phyloP scores from a whole-genome alignment of 139 green algal species.

The Choricystis sp. region DNA sequence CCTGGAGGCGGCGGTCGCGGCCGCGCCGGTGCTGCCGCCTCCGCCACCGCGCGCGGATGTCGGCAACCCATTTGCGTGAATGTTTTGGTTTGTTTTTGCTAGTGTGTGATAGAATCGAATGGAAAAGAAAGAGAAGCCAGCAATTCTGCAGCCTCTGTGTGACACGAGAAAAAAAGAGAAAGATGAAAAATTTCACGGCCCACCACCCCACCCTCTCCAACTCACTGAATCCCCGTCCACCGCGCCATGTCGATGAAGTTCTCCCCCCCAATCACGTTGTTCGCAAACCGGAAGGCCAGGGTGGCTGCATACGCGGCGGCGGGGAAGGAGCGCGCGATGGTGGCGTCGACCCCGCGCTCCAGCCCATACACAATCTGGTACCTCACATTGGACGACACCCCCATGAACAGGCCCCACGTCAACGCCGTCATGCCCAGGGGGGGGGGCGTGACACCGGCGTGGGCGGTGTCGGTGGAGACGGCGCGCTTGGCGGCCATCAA shows the following conservation, averaged over 20 bases:
- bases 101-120: background rate
- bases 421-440: conserved; percentile 59
- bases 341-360: conserved; percentile 70
- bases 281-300: conserved; percentile 74
- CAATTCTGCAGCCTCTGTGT: background rate
- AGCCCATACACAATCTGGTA: conserved; percentile 85
- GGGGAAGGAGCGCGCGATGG: conserved; percentile 42
- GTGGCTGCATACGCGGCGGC: conserved; percentile 56
- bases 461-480: background rate
- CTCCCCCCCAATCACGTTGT: conserved; percentile 87
- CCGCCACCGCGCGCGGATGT: background rate
- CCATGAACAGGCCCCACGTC: conserved; percentile 94
- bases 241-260: conserved; percentile 93
- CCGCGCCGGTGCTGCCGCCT: background rate
- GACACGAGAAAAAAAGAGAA: background rate
- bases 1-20: background rate
- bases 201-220: background rate
- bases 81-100: background rate
- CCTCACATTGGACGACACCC: conserved; percentile 76
- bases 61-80: background rate
- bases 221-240: conserved; percentile 78
- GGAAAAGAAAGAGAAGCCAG: background rate
- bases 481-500: conserved; percentile 63
- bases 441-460: conserved; percentile 52
- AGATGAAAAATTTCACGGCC: too few species aligned